Percentiles rank a stretch among this genome's conserved stretches.
Evolutionary conservation across 495 filamentous ascomycete species (phyloP).

Genomic region (Schizothecium vesticola): DNA sequence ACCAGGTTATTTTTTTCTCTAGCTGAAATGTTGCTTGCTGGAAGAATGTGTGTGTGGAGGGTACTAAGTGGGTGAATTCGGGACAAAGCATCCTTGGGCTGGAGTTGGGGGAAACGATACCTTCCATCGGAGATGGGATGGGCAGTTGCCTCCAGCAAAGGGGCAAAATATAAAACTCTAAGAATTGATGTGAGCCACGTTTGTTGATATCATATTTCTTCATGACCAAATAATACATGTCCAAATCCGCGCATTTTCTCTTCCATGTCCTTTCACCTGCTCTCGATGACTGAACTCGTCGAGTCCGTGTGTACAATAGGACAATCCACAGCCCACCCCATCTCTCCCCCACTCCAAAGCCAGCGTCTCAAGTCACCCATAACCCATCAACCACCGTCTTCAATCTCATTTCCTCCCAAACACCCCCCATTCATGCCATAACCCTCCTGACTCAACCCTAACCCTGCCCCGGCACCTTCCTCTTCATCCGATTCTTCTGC

Average conservation of each 20-base stretch:
- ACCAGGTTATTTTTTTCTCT: not conserved
- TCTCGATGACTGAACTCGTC: not conserved
- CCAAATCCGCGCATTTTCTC: not conserved
- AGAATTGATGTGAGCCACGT: not conserved
- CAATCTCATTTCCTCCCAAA: conserved; percentile 2
- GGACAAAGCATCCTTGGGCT: too few relatives aligned
- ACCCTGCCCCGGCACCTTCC: conserved; percentile 30
- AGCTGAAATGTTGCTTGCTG: not conserved
- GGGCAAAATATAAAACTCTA: not conserved
- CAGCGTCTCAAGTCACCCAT: not conserved
- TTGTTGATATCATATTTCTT: not conserved
- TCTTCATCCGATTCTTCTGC: conserved; percentile 35
- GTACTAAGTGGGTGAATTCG: too few relatives aligned
- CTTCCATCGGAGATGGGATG: too few relatives aligned
- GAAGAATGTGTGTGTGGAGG: too few relatives aligned
- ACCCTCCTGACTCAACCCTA: not conserved
- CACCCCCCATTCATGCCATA: conserved; percentile 8
- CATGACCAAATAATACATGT: not conserved
- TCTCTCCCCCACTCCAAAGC: not conserved
- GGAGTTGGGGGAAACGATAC: too few relatives aligned
- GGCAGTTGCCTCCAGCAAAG: not conserved
- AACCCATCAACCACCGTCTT: not conserved
- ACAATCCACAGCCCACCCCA: not conserved
- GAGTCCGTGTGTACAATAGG: not conserved
- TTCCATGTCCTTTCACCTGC: not conserved